Evolutionary conservation across 176 grass and related monocot genomes (phyloP).

Genomic region (Lolium multiflorum): DNA sequence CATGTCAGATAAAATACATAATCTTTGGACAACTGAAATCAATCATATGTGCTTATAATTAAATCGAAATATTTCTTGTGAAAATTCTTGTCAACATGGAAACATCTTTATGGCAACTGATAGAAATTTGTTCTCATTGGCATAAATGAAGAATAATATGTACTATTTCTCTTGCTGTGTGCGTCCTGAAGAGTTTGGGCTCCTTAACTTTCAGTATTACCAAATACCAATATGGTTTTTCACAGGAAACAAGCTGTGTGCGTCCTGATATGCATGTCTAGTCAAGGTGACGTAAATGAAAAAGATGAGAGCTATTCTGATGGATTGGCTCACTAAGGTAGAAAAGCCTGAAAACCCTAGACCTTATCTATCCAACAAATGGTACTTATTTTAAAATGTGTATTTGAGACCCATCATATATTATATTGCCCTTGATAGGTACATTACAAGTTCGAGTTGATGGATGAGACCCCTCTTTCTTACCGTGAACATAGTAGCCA

Average conservation of each 20-base stretch:
- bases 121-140: slow-evolving; percentile 14
- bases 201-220: slow-evolving; percentile 36
- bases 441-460: slow-evolving; percentile 91
- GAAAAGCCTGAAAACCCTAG: not conserved
- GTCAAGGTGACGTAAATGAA: slow-evolving; percentile 77
- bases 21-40: slow-evolving; percentile 22
- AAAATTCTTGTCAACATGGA: not conserved
- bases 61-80: not conserved
- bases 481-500: slow-evolving; percentile 88
- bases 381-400: not conserved
- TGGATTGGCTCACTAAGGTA: slow-evolving; percentile 95
- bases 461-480: slow-evolving; percentile 94
- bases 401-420: slow-evolving; percentile 25
- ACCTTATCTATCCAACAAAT: not conserved
- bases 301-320: slow-evolving; percentile 92
- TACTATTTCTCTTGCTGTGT: not conserved
- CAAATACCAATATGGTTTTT: slow-evolving; percentile 23
- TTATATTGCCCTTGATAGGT: slow-evolving; percentile 58
- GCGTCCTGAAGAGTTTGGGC: not conserved
- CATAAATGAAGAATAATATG: not conserved
- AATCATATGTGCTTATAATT: too few species aligned
- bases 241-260: slow-evolving; percentile 67
- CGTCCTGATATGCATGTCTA: slow-evolving; percentile 75
- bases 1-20: slow-evolving; percentile 23
- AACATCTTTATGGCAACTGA: not conserved